Conservation (phyloP, 2,329 filamentous ascomycete genomes). For the Pseudogymnoascus sp. region DNA sequence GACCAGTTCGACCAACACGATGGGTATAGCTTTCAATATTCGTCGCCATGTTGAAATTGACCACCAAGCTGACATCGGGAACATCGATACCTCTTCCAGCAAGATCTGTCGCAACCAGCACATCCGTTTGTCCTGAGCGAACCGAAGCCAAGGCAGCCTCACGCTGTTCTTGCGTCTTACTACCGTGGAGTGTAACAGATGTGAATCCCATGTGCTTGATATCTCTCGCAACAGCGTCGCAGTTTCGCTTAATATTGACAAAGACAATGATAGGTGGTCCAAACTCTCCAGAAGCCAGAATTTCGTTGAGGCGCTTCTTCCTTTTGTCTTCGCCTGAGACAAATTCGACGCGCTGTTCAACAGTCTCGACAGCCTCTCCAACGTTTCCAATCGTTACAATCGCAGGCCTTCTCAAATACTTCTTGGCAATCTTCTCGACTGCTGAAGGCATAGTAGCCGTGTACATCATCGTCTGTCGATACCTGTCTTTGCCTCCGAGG, state of each 20-base stretch:
- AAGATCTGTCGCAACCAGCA: conserved; percentile 91
- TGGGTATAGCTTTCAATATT: conserved; percentile 95
- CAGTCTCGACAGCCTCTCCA: conserved; percentile 93
- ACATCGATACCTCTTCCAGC: conserved; percentile 98
- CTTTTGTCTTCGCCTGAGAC: conserved; percentile 85
- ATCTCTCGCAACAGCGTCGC: conserved; percentile 87
- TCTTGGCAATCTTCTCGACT: conserved; percentile 93
- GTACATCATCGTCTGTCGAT: conserved; percentile 99
- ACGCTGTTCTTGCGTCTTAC: conserved; percentile 96
- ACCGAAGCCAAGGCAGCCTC: conserved; percentile 85
- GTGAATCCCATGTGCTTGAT: conserved; percentile 92
- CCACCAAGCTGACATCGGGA: conserved; percentile 81
- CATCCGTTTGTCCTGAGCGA: conserved; percentile 70
- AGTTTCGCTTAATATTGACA: conserved; percentile 99
- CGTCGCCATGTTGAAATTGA: conserved; percentile 98
- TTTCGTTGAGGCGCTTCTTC: conserved; percentile 91
- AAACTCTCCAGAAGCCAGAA: conserved; percentile 74
- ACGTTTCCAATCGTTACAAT: conserved; percentile 91
- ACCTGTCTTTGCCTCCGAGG: conserved; percentile 67
- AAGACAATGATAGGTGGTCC: conserved; percentile 93
- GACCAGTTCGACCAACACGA: conserved; percentile 90
- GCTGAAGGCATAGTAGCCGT: conserved; percentile 93
- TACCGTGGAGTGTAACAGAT: conserved; percentile 84
- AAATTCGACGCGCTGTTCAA: conserved; percentile 95
- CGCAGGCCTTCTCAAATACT: conserved; percentile 87